A percentile compares a stretch with the other conserved stretches of the same genome.
Conservation (phyloP, 139 green algal genomes). For the Picochlorum sp. region DNA sequence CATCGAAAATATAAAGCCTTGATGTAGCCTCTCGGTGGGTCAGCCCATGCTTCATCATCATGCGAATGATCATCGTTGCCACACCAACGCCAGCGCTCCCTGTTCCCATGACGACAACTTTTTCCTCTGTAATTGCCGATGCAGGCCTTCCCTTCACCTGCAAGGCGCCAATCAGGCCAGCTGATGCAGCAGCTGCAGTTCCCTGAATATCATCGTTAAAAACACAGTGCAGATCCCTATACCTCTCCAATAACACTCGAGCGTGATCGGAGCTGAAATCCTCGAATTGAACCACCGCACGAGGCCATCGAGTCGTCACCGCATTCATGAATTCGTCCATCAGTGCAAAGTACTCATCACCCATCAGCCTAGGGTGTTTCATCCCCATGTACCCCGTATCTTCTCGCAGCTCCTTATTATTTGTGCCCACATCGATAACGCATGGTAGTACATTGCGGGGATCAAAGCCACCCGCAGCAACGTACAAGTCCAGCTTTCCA, state of each 20-base stretch:
- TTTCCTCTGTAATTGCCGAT: constrained; percentile 48
- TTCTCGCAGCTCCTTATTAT: constrained; percentile 57
- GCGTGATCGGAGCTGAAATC: constrained; percentile 60
- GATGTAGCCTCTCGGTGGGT: constrained; percentile 35
- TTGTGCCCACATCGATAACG: constrained; percentile 81
- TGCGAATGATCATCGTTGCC: constrained; percentile 41
- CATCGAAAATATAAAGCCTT: constrained; percentile 65
- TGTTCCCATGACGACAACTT: constrained; percentile 52
- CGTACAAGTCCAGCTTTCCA: constrained; percentile 94
- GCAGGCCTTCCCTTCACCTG: constrained; percentile 20
- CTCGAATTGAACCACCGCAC: constrained; percentile 67
- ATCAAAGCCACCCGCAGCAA: constrained; percentile 79
- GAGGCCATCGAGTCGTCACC: constrained; percentile 50
- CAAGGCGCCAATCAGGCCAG: constrained; percentile 53
- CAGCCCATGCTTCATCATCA: constrained; percentile 62
- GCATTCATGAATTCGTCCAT: constrained; percentile 67
- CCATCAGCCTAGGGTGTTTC: constrained; percentile 52
- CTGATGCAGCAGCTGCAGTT: constrained; percentile 48
- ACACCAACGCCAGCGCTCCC: constrained; percentile 67
- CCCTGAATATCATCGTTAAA: constrained; percentile 77
- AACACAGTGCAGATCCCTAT: constrained; percentile 45
- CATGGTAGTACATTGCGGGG: constrained; percentile 75
- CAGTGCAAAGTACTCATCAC: constrained; percentile 60
- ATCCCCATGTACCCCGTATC: constrained; percentile 66
- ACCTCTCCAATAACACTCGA: constrained; percentile 50